Base-by-base conservation (phyloP, 202 grass and related monocot species). In the Zizania palustris region DNA sequence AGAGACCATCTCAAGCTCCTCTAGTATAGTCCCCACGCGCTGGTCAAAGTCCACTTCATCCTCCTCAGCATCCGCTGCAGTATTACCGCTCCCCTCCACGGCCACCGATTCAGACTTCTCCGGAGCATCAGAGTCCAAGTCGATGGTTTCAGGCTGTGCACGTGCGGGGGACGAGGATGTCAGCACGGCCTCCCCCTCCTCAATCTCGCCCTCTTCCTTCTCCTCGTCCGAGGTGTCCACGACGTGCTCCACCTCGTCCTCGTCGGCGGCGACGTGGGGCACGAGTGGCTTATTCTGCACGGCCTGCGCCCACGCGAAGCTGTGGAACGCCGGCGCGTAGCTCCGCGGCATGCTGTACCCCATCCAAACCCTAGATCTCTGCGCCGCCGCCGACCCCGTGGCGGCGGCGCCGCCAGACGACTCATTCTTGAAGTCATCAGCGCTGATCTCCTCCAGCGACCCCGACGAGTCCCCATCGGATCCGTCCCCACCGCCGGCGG, bases 131-230 rank as follows among this genome's bases (percentile, higher is more conserved):
- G 65, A n/a, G 63, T 88, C 89, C 75, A 89, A 54, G 36, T 86
- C 86, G 3, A 95, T 83, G 60, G 80, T 73, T 54, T 85, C 78
- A 2, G 57, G 55, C 48, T 65, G 74, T 34, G 4, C 19, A 3
- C 2, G 72, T 7, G 14, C 39, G 11, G 55, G 69, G 12, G 49
- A 65, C 6, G 67, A 74, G 11, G 71, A 80, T 28, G 48, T 70
- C 40, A 84, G 67, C 19, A 81, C 76, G 10, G 90, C 88, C 80
- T 97, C 91, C 39, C 94, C 91, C 80, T 93, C 93, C 88, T 91
- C 91, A 49, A 97, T 90, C 80, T 97, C 93, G 0, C 93, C 93
- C 71, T 97, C 94, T 74, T 97, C 94, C 82, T 79, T 92, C 85
- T 97, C 84, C 60, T 63, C 90, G 35, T 87, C 91, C 6, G 76